phyloP scores from a whole-genome alignment of 2,329 filamentous ascomycete genomes.

The Ceratocystis diversiconidia region DNA sequence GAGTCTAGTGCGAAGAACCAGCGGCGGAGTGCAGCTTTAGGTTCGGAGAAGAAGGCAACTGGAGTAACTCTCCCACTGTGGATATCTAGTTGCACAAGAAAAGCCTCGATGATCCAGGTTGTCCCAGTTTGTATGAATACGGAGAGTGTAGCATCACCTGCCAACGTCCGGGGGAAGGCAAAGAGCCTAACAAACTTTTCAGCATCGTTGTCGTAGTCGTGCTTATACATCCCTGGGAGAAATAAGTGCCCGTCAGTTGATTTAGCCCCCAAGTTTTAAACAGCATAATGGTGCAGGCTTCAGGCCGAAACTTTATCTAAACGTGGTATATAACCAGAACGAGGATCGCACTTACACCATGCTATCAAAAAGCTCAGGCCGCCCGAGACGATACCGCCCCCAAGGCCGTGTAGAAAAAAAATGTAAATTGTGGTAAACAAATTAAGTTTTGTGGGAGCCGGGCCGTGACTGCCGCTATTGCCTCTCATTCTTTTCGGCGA shows the following conservation, averaged over 20 bases:
- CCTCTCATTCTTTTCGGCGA: background rate
- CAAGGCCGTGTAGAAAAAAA: conserved; percentile 33
- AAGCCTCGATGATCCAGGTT: conserved; percentile 37
- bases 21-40: conserved; percentile 26
- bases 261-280: background rate
- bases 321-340: too few species aligned
- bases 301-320: too few species aligned
- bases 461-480: background rate
- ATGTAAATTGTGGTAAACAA: conserved; percentile 32
- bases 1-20: conserved; percentile 33
- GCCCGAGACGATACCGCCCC: conserved; percentile 33
- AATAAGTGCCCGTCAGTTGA: background rate
- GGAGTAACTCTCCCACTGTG: conserved; percentile 32
- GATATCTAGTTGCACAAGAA: conserved; percentile 36
- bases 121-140: conserved; percentile 36
- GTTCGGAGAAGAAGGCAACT: conserved; percentile 29
- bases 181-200: conserved; percentile 30
- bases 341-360: conserved; percentile 28
- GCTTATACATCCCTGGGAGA: conserved; percentile 33
- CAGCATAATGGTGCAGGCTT: too few species aligned
- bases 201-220: conserved; percentile 24
- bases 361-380: conserved; percentile 39
- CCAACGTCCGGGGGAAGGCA: conserved; percentile 36
- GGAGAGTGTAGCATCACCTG: conserved; percentile 37
- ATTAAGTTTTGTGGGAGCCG: conserved; percentile 27